phyloP scores from a whole-genome alignment of 169 alveolate species.

The Eimeria zaria region DNA sequence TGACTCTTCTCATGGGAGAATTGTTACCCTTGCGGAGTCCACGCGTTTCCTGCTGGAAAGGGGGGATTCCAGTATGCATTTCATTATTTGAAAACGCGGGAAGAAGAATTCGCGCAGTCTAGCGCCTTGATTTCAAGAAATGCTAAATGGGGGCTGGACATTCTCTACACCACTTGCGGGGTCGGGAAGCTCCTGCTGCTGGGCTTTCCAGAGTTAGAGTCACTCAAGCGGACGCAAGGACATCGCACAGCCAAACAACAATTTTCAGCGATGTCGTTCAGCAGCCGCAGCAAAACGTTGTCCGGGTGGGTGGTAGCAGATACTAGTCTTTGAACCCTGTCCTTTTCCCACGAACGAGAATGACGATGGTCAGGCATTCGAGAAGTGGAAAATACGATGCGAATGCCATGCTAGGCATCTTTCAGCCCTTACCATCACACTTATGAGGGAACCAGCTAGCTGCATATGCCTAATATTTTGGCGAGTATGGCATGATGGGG shows the following conservation, averaged over 20 bases:
- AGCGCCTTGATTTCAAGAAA: background rate
- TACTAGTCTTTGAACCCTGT: background rate
- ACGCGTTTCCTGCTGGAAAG: background rate
- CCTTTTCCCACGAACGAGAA: background rate
- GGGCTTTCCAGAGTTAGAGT: conserved; percentile 30
- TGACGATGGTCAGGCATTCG: background rate
- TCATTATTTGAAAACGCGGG: background rate
- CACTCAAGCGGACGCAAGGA: conserved; percentile 47
- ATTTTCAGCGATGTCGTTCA: conserved; percentile 26
- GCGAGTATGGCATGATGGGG: background rate
- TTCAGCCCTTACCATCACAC: background rate
- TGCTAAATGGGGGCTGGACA: conserved; percentile 71
- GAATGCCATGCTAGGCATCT: background rate
- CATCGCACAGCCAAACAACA: conserved; percentile 30
- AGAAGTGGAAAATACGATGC: background rate
- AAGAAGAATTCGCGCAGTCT: background rate
- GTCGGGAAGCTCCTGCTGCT: conserved; percentile 28
- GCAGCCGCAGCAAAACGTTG: conserved; percentile 26
- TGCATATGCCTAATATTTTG: background rate
- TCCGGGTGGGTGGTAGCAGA: conserved; percentile 19
- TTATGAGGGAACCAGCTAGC: background rate
- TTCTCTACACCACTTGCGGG: conserved; percentile 43
- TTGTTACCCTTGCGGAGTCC: background rate
- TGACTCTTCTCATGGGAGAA: background rate
- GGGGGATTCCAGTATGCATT: background rate